Base-by-base conservation (phyloP, 345 rosid species). In the Populus nigra region DNA sequence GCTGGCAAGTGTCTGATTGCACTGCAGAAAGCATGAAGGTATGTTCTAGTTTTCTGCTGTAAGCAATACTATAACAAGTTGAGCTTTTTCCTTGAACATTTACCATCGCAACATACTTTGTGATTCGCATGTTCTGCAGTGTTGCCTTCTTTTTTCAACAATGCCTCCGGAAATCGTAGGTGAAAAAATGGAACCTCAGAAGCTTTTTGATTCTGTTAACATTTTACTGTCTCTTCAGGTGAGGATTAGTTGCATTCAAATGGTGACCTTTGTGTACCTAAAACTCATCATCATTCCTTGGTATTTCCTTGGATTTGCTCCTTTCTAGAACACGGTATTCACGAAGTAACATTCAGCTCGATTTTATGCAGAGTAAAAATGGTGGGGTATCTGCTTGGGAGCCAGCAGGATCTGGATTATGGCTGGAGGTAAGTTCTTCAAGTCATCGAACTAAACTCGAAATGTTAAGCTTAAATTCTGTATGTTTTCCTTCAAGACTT, bases 301-400 rank as follows among this genome's bases (percentile, higher is more conserved):
- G 13, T 45, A 45, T 45, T 11, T 45, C 49, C 49, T 47, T 47
- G 17, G 17, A 47, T 47, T 1, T 10, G 25, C 13, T 18, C 45
- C 8, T n/a, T 16, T 16, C 4, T 25, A 10, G 3, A 41, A 41
- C 45, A 41, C 8, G 12, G 16, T 22, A 22, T 33, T 76, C 23
- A 33, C 10, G 1, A 68, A 35, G 9, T 49, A n/a, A 50, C 25
- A 57, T 13, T 13, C 12, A 23, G 67, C 9, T 57, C 3, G 17
- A 68, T 29, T 67, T 68, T 11, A 68, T 75, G 53, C 47, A 88
- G 89, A 83, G 81, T 66, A 45, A 73, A 74, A 84, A 71, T 76
- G 90, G 90, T 22, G 91, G 90, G 35, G 22, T 79, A 57, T 75
- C 88, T 29, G 79, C 83, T 2, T 86, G 87, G 89, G 89, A 86